Percentiles rank a stretch among this genome's conserved stretches.
phyloP scores from a whole-genome alignment of 768 basidiomycete species.

The Goffeauzyma gilvescens region DNA sequence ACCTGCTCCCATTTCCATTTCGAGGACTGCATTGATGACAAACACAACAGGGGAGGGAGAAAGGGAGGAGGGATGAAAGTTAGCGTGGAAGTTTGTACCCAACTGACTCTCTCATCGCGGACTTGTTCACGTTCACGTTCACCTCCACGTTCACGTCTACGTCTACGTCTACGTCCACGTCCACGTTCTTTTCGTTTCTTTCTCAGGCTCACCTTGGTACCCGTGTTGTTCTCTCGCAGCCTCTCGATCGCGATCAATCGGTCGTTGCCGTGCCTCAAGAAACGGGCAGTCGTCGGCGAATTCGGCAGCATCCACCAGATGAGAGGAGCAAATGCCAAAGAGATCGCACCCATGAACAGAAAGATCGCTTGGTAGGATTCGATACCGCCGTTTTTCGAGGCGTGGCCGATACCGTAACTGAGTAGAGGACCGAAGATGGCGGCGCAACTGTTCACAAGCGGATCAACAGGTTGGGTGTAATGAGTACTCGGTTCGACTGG shows the following conservation, averaged over 20 bases:
- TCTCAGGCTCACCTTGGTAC: too few species aligned
- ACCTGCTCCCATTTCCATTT: conserved; percentile 19
- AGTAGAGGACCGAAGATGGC: conserved; percentile 9
- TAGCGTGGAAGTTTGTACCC: too few species aligned
- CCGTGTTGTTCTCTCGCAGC: conserved; percentile 28
- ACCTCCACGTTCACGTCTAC: too few species aligned
- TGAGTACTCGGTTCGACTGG: too few species aligned
- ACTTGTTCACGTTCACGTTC: too few species aligned
- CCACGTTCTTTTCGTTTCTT: conserved; percentile 4
- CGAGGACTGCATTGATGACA: too few species aligned
- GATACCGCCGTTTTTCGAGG: not conserved
- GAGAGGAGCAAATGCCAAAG: not conserved
- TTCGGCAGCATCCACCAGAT: conserved; percentile 16
- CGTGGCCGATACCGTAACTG: conserved; percentile 8
- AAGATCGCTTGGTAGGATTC: conserved; percentile 10
- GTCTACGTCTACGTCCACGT: too few species aligned
- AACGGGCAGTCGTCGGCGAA: conserved; percentile 26
- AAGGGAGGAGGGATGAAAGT: too few species aligned
- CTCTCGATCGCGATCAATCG: conserved; percentile 27
- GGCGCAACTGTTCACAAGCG: too few species aligned
- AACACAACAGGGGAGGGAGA: too few species aligned
- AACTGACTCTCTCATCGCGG: too few species aligned
- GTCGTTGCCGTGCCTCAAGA: conserved; percentile 24
- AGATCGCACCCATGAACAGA: not conserved
- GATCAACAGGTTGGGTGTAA: too few species aligned